Base-by-base conservation (phyloP, 75 land plant genomes). In the Pinus tabuliformis region DNA sequence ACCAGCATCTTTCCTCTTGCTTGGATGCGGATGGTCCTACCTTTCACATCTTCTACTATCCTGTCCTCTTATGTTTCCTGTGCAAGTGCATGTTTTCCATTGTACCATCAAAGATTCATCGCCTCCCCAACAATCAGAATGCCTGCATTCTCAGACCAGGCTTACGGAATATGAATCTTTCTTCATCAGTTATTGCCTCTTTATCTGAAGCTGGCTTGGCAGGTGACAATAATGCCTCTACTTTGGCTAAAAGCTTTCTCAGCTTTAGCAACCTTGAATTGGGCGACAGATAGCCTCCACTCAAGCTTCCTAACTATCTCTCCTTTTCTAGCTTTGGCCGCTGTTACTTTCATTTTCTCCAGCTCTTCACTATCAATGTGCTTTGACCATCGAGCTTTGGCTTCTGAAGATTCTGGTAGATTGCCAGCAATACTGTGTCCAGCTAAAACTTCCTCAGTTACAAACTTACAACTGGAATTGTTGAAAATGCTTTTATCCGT, bases 121-220 rank as follows among this genome's bases (percentile, higher is more conserved):
- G 7, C 52, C n/a, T 39, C 93, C 99, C 99, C n/a, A 96, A 79
- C 73, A 96, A 94, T 30, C 93, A 83, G 80, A 90, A 93, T 33
- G 99, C 97, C 73, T 89, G 86, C 94, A 90, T 96, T 64, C 79
- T 85, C 66, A 93, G 74, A 14, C 99, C 99, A 65, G 93, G 91
- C 79, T 91, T 96, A n/a, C 89, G 89, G 71, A 86, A 91, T 97
- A 96, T 96, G 78, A 88, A 93, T 73, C 92, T 84, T 73, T 96
- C 99, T 78, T 94, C 99, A 64, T 93, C 94, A 56, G 91, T 89
- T 62, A 96, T 85, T 59, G 84, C 89, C 77, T 96, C 91, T 45
- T 86, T 86, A 58, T 93, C 97, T 21, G 81, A 74, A 33, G 79
- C 73, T 60, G 72, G 76, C 39, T 90, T 83, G 20, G 88, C 60